Evolutionary conservation across 805 yeast species (phyloP).

Genomic region (Ogataea henricii): DNA sequence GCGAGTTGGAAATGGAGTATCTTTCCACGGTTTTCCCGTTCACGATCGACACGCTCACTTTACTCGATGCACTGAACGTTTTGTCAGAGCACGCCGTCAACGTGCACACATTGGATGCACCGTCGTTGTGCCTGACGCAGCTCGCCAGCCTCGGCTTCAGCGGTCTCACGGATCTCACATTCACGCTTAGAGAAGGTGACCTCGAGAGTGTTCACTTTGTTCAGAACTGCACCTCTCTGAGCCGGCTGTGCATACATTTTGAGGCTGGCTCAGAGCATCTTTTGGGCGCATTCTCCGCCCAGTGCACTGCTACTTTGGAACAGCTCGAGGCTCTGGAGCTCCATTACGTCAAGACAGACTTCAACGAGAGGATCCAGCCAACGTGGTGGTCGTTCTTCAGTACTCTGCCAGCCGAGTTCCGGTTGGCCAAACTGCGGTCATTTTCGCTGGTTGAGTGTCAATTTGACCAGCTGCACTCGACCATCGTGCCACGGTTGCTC

Average conservation of each 20-base stretch:
- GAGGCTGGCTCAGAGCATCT: slow-evolving; percentile 23
- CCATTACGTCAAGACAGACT: slow-evolving; percentile 24
- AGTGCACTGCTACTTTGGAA: slow-evolving; percentile 10
- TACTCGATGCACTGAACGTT: slow-evolving; percentile 22
- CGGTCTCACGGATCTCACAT: slow-evolving; percentile 8
- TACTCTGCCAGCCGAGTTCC: neutral
- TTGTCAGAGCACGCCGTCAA: slow-evolving; percentile 17
- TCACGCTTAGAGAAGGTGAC: slow-evolving; percentile 13
- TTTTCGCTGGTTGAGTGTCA: slow-evolving; percentile 28
- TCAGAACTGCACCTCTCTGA: slow-evolving; percentile 1
- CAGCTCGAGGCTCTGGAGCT: slow-evolving; percentile 20
- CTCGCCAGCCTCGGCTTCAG: neutral
- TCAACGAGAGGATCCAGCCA: slow-evolving; percentile 25
- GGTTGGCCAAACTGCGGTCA: slow-evolving; percentile 17
- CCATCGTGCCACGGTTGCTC: slow-evolving; percentile 7
- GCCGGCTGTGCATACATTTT: slow-evolving; percentile 22
- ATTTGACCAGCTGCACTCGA: slow-evolving; percentile 22
- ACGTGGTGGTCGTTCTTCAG: slow-evolving; percentile 34
- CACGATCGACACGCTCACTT: slow-evolving; percentile 10
- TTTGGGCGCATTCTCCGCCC: slow-evolving; percentile 14
- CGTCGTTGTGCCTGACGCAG: slow-evolving; percentile 8
- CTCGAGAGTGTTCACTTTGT: slow-evolving; percentile 1
- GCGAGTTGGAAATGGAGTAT: slow-evolving; percentile 11
- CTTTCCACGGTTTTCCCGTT: neutral
- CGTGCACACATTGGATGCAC: slow-evolving; percentile 13